Conservation (phyloP, 768 basidiomycete species). For the Termitomyces sp. region DNA sequence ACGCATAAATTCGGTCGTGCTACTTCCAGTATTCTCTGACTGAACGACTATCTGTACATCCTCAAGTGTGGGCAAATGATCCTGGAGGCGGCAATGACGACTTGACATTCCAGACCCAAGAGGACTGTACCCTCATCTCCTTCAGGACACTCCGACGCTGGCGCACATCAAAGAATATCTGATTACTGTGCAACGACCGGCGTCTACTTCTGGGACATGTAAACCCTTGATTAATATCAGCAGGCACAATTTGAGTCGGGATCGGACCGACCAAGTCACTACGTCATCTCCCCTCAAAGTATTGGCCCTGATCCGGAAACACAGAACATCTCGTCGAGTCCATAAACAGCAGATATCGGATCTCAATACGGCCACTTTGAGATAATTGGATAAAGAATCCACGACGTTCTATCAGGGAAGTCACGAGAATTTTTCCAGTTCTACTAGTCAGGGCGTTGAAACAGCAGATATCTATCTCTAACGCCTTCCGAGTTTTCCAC, state of each 20-base stretch:
- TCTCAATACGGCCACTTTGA: constrained; percentile 7
- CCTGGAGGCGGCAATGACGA: not conserved
- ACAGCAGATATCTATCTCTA: not conserved
- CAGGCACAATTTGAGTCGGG: constrained; percentile 5
- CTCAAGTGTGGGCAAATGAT: not conserved
- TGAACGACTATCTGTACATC: not conserved
- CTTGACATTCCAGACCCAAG: no score
- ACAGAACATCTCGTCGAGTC: not conserved
- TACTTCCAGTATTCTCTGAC: not conserved
- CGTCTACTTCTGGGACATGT: not conserved
- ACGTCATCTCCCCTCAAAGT: not conserved
- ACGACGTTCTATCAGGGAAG: not conserved
- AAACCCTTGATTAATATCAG: constrained; percentile 1
- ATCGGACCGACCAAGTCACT: constrained; percentile 6
- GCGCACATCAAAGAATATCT: not conserved
- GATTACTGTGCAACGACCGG: not conserved
- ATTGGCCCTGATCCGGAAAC: constrained; percentile 1
- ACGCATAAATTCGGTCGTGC: not conserved
- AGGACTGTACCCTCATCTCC: not conserved
- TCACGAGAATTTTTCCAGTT: not conserved
- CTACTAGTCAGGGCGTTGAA: not conserved
- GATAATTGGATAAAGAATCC: constrained; percentile 5
- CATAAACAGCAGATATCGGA: constrained; percentile 11
- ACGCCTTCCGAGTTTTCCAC: not conserved
- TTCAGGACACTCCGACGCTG: constrained; percentile 3